Base-by-base conservation (phyloP, 257 asterid genomes). In the Solanum peruvianum region DNA sequence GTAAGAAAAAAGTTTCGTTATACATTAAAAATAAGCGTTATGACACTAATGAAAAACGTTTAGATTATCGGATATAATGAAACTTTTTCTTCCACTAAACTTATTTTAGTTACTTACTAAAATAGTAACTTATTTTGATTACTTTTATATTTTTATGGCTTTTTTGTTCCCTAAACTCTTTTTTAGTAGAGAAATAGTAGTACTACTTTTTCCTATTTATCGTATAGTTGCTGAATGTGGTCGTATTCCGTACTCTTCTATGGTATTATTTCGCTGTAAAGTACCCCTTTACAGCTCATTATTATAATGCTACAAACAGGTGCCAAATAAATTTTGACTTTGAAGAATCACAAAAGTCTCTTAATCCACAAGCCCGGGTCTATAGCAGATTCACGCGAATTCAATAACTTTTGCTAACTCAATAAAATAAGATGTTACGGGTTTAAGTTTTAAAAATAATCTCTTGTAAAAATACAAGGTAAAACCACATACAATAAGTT, bases 51-150 rank as follows among this genome's bases (percentile, higher is more conserved):
- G 35, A 1, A 33, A 33, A 33, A 33, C 35, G 35, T 33, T 33
- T 33, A 33, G 4, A 33, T 33, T 33, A 0, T 33, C 1, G 0
- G 35, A 33, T 33, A 33, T 33, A 33, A 5, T 33, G 0, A 33
- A 33, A 33, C 1, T 33, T 33, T 33, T 33, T 33, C 35, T 33
- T 33, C 0, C 0, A 4, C 35, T 4, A 33, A 33, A 0, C 1
- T 33, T 33, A 33, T 33, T 33, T 33, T 33, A 3, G 0, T 33
- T 33, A 33, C 35, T 33, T 33, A 33, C 35, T 33, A 33, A 33
- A 33, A 33, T 33, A 33, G 0, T 33, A 0, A 33, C 4, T 33
- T 33, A 33, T 3, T 33, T 33, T 33, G 35, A 33, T 33, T 31
- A 33, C 5, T 33, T 33, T 33, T 33, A 3, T 33, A 33, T 33